These are phyloP conservation scores for Casuarina glauca DNA, from an alignment of 306 rosid species.

Conservation along the genomic window DNA sequence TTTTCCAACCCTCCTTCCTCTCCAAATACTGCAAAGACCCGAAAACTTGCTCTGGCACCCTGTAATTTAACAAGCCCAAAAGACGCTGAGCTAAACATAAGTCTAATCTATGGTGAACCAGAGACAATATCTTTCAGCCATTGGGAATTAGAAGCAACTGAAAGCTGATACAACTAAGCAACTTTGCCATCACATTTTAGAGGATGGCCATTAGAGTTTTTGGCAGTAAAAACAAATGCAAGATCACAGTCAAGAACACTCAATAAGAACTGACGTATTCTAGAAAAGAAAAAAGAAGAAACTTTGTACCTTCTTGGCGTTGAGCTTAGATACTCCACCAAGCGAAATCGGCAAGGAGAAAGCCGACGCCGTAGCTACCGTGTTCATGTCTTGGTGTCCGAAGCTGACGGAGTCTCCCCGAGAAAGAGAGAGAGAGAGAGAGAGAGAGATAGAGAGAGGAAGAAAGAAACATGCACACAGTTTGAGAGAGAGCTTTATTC, in stretches of 20 bases:
- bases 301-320: constrained; percentile 50
- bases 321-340: constrained; percentile 53
- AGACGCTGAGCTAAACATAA: constrained; percentile 7
- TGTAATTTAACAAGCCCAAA: constrained; percentile 42
- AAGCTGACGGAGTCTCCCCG: constrained; percentile 27
- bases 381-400: constrained; percentile 57
- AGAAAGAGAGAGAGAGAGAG: constrained; percentile 5
- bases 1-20: constrained; percentile 61
- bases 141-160: too few relatives aligned
- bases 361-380: constrained; percentile 80
- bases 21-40: constrained; percentile 78
- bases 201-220: neutral
- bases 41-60: constrained; percentile 66
- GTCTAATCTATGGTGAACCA: neutral
- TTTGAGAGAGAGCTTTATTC: constrained; percentile 17
- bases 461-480: constrained; percentile 22
- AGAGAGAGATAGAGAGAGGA: constrained; percentile 4
- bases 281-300: neutral
- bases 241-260: neutral
- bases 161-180: too few relatives aligned
- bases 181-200: too few relatives aligned
- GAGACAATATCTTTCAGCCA: too few relatives aligned
- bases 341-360: constrained; percentile 59
- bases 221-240: neutral
- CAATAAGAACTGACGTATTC: neutral